Conservation (phyloP, 2,329 filamentous ascomycete genomes). For the Lecanicillium sp. region DNA sequence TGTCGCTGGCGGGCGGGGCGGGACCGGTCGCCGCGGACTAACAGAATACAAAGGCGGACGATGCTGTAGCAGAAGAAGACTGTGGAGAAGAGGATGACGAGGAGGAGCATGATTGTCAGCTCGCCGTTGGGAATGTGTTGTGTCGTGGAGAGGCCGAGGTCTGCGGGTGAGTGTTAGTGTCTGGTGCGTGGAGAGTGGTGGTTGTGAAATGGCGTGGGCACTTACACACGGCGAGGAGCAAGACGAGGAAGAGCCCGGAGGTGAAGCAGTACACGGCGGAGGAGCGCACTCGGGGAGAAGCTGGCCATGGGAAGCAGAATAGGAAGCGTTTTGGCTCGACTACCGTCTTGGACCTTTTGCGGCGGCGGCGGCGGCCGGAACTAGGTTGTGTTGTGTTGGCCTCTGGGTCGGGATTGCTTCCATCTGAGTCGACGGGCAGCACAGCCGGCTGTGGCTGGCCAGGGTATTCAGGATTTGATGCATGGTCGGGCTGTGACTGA, state of each 20-base stretch:
- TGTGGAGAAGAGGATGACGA: constrained; percentile 65
- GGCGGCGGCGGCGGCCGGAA: constrained; percentile 11
- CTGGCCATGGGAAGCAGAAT: constrained; percentile 48
- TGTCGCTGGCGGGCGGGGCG: constrained; percentile 17
- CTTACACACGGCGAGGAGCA: constrained; percentile 60
- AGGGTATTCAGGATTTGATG: constrained; percentile 12
- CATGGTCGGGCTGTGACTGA: not conserved
- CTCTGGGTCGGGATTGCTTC: no score
- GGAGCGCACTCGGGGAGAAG: constrained; percentile 43
- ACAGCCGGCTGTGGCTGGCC: no score
- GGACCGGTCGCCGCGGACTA: constrained; percentile 39
- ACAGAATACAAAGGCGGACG: constrained; percentile 62
- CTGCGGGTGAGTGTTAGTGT: constrained; percentile 32
- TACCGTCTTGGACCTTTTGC: constrained; percentile 11
- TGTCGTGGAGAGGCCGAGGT: constrained; percentile 64
- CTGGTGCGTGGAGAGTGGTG: not conserved
- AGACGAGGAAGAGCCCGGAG: constrained; percentile 54
- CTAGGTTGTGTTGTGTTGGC: no score
- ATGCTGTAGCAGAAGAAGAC: constrained; percentile 77
- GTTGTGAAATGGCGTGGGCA: constrained; percentile 11
- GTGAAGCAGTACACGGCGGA: constrained; percentile 56
- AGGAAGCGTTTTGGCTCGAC: constrained; percentile 33
- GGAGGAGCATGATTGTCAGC: constrained; percentile 72
- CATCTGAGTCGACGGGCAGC: no score
- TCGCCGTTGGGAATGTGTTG: constrained; percentile 57